phyloP scores from a whole-genome alignment of 305 asterid species.

The Solanum chacoense region DNA sequence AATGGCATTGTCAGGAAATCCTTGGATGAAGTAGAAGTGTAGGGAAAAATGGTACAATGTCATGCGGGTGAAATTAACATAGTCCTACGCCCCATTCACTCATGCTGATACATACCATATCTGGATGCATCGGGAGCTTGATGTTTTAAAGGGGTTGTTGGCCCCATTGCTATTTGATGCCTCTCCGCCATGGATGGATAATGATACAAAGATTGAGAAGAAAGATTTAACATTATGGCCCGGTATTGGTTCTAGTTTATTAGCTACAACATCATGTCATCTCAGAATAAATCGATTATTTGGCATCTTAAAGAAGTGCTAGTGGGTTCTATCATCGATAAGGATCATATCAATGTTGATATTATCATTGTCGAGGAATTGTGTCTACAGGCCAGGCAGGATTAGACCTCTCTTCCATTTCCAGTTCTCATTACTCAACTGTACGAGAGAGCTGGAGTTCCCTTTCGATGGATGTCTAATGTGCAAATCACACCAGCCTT shows the following conservation, averaged over 20 bases:
- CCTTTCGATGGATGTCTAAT: neutral
- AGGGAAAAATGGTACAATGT: neutral
- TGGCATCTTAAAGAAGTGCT: no score
- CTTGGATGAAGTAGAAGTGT: neutral
- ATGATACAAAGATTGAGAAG: neutral
- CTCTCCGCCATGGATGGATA: neutral
- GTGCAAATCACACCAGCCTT: neutral
- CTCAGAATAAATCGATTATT: no score
- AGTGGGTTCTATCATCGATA: no score
- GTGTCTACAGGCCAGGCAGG: no score
- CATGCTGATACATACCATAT: neutral
- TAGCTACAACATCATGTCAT: no score
- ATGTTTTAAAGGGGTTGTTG: neutral
- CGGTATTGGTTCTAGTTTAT: neutral
- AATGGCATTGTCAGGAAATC: neutral
- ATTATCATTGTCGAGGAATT: no score
- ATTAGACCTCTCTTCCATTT: no score
- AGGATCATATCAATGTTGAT: no score
- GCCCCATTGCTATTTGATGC: neutral
- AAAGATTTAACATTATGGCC: neutral
- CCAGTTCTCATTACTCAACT: no score
- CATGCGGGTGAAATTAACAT: neutral
- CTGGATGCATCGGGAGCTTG: neutral
- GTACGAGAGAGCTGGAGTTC: neutral
- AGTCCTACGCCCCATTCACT: neutral